Evolutionary conservation across 2,329 filamentous ascomycete genomes (phyloP), one percentile per base, ranked within the genome.

Genomic region (Cadophora malorum): DNA sequence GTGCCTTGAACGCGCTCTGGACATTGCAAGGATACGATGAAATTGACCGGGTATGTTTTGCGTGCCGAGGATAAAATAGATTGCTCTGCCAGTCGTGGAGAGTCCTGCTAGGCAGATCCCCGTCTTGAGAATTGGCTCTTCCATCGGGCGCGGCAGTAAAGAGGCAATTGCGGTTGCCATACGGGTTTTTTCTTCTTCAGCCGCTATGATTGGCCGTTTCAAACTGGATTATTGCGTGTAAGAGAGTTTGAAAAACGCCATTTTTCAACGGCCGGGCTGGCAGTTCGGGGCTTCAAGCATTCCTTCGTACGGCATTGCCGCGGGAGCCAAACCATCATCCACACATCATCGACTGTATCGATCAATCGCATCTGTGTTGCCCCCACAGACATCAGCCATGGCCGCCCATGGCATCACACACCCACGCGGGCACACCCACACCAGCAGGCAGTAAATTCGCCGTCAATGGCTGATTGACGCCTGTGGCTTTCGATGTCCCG

Each of bases 221-320:
- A 28, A 21, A 41, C 33, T 4, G 59, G 41, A 62, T 47, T 16
- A 50, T 62, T 49, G 38, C 28, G 59, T 50, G 23, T 50, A 33
- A 19, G 25, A 49, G 59, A 33, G 45, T 49, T 67, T 58, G 41
- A 65, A 61, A 56, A 69, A 69, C 70, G 66, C 66, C 68, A 66
- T 67, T 49, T 21, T 16, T 50, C 64, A 69, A 67, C 68, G 66
- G 63, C 59, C n/a, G 33, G 56, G 56, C 35, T 59, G 55, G 31
- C 55, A 38, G 33, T 21, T n/a, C 55, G 7, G 55, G 19, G 25
- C 28, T 55, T 68, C 65, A 71, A 72, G 69, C 71, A 38, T 71
- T 71, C 60, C 49, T 71, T 69, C 61, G 41, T 38, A 70, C 72
- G 72, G 71, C 67, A 73, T 68, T 73, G 69, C 72, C 73, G 73